These are phyloP conservation scores for Calocera viscosa DNA, from an alignment of 768 basidiomycete species.

Conservation along the genomic window DNA sequence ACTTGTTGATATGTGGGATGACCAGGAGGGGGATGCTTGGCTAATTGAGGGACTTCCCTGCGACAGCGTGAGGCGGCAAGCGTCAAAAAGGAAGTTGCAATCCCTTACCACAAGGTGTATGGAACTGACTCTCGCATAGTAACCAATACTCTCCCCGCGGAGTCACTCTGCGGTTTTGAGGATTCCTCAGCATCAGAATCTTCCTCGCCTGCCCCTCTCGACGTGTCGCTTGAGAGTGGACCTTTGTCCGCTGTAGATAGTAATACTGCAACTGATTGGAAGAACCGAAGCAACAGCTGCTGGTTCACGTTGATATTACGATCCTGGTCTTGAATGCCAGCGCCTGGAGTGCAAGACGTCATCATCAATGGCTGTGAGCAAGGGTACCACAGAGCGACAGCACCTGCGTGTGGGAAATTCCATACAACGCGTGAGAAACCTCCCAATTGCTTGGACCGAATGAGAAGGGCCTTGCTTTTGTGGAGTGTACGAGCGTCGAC, in stretches of 20 bases:
- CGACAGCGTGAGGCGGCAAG: background rate
- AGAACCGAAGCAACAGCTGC: slow-evolving; percentile 63
- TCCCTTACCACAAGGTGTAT: slow-evolving; percentile 66
- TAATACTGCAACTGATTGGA: slow-evolving; percentile 55
- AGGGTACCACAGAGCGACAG: slow-evolving; percentile 18
- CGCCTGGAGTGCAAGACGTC: slow-evolving; percentile 23
- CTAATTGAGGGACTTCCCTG: slow-evolving; percentile 66
- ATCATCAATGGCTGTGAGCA: background rate
- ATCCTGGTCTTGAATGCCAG: slow-evolving; percentile 82
- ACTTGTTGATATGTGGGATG: slow-evolving; percentile 36
- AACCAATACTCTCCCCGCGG: slow-evolving; percentile 66
- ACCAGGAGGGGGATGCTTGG: slow-evolving; percentile 57
- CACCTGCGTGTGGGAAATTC: slow-evolving; percentile 96
- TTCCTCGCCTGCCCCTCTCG: slow-evolving; percentile 33
- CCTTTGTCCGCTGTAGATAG: slow-evolving; percentile 41
- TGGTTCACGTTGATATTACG: slow-evolving; percentile 89
- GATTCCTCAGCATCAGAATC: slow-evolving; percentile 19
- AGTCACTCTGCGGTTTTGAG: slow-evolving; percentile 10
- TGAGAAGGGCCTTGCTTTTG: slow-evolving; percentile 44
- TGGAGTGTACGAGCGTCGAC: slow-evolving; percentile 76
- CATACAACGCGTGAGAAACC: slow-evolving; percentile 73
- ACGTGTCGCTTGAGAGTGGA: slow-evolving; percentile 34
- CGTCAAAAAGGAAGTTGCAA: slow-evolving; percentile 19
- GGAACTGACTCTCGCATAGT: slow-evolving; percentile 78
- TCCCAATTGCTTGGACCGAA: slow-evolving; percentile 23